These are phyloP conservation scores for Mycena indigotica DNA, from an alignment of 768 basidiomycete genomes.

Conservation along the genomic window DNA sequence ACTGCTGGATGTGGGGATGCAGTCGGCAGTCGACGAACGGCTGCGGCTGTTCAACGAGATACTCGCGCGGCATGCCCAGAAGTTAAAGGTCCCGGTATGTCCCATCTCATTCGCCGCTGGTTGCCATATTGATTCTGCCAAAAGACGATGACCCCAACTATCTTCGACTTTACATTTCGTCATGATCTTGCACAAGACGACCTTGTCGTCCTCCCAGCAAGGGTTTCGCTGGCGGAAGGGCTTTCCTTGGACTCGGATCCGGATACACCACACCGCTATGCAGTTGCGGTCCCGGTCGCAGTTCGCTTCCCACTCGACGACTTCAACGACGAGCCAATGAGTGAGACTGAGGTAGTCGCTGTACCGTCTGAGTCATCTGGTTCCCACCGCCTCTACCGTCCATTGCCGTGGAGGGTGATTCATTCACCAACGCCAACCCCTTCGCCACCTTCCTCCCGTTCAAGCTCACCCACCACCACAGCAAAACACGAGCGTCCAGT, in stretches of 20 bases:
- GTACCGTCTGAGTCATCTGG: too few relatives aligned
- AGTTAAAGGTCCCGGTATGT: not conserved
- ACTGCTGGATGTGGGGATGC: too few relatives aligned
- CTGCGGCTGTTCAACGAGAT: not conserved
- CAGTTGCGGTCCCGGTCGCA: too few relatives aligned
- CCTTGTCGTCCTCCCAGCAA: too few relatives aligned
- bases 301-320: not conserved
- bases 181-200: not conserved
- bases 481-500: not conserved
- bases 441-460: not conserved
- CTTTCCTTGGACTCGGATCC: too few relatives aligned
- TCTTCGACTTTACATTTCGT: not conserved
- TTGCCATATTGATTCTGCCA: not conserved
- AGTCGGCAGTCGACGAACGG: too few relatives aligned
- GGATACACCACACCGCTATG: too few relatives aligned
- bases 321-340: not conserved
- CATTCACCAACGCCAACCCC: not conserved
- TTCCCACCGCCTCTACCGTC: not conserved
- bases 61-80: not conserved
- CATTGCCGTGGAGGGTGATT: not conserved
- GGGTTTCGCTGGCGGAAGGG: too few relatives aligned
- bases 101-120: not conserved
- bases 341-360: too few relatives aligned
- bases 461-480: not conserved
- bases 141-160: not conserved